Conservation (phyloP, 352 stramenopile genomes). For the Nothophytophthora sp. region DNA sequence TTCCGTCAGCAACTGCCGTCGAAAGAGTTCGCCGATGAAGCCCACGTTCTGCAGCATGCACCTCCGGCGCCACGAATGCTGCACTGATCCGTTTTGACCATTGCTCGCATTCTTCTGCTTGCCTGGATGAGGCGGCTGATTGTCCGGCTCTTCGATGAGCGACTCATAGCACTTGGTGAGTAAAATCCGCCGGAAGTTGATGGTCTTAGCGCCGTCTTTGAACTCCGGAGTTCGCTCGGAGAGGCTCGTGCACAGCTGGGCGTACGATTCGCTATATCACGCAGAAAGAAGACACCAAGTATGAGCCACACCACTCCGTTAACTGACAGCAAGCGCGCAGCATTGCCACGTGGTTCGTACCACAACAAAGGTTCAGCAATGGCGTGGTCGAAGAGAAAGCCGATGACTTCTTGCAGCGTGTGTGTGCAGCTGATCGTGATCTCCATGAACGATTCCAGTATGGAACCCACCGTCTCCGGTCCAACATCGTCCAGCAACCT, state of each 20-base stretch:
- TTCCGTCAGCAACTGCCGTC: conserved; percentile 74
- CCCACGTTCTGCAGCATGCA: conserved; percentile 80
- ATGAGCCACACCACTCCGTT: background rate
- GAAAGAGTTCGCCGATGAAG: conserved; percentile 78
- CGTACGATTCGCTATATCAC: conserved; percentile 63
- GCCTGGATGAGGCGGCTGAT: conserved; percentile 10
- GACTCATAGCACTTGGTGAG: conserved; percentile 83
- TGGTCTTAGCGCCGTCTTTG: conserved; percentile 80
- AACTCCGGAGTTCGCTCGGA: conserved; percentile 76
- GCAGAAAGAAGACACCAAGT: background rate
- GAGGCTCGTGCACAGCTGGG: conserved; percentile 58
- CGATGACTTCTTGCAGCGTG: conserved; percentile 72
- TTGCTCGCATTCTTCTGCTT: conserved; percentile 22
- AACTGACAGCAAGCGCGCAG: too few relatives aligned
- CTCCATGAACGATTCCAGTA: conserved; percentile 57
- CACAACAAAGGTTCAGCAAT: conserved; percentile 61
- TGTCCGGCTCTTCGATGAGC: conserved; percentile 70
- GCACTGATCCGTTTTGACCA: conserved; percentile 8
- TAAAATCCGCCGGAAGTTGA: conserved; percentile 81
- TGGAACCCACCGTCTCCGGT: conserved; percentile 33
- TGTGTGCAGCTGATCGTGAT: conserved; percentile 71
- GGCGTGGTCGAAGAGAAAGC: conserved; percentile 68
- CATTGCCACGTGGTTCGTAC: too few relatives aligned
- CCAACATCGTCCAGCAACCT: conserved; percentile 66
- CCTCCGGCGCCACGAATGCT: conserved; percentile 71